Evolutionary conservation across 2,329 filamentous ascomycete species (phyloP).

Genomic region (Fusarium scirpi): DNA sequence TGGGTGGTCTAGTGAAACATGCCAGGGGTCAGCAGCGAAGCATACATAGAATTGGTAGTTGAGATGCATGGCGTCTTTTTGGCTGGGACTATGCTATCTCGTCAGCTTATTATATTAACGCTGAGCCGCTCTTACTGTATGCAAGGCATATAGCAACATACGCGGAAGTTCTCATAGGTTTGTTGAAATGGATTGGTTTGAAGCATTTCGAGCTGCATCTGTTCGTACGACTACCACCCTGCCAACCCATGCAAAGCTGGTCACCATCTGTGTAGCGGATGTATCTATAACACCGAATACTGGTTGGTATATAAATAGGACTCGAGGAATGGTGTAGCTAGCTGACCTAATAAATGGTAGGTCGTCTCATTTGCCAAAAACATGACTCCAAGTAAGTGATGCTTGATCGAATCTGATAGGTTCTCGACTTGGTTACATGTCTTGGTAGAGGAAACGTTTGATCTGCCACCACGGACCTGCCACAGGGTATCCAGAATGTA

Average conservation of each 20-base stretch:
- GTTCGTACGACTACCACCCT: not conserved
- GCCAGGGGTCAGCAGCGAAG: slow-evolving; percentile 9
- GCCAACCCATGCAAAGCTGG: not conserved
- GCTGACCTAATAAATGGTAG: not conserved
- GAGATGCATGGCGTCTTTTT: slow-evolving; percentile 19
- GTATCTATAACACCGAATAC: not conserved
- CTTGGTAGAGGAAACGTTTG: not conserved
- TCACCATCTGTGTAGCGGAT: not conserved
- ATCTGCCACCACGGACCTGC: not conserved
- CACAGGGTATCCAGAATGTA: not conserved
- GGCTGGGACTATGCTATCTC: slow-evolving; percentile 2
- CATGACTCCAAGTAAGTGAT: not conserved
- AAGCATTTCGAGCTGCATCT: not conserved
- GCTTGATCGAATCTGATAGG: not conserved
- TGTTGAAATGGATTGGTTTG: not conserved
- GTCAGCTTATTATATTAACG: slow-evolving; percentile 23
- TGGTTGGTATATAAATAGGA: not conserved
- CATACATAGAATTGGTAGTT: slow-evolving; percentile 5
- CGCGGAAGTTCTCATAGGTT: not conserved
- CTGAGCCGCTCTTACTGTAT: not conserved
- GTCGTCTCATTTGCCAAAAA: not conserved
- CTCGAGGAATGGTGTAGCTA: not conserved
- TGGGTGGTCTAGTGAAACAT: slow-evolving; percentile 23
- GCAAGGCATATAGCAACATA: not conserved
- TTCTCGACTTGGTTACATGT: not conserved